These are phyloP conservation scores for Trichoderma koningiopsis DNA, from an alignment of 2,329 filamentous ascomycete species.

Conservation along the genomic window DNA sequence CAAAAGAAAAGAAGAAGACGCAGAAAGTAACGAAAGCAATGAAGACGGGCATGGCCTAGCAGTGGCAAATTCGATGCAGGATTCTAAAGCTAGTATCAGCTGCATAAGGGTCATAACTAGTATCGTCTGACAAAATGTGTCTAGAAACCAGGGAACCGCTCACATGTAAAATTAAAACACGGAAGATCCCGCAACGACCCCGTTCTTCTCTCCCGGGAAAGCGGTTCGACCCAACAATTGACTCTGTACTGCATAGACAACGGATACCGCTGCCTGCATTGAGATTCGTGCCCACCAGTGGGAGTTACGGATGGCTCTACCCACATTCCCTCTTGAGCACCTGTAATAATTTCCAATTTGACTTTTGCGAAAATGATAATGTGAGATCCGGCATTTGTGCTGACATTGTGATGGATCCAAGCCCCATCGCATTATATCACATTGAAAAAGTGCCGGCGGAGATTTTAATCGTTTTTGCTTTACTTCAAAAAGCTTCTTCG, in stretches of 20 bases:
- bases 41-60: not conserved
- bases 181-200: not conserved
- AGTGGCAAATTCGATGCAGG: not conserved
- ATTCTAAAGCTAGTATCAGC: not conserved
- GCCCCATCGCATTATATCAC: not conserved
- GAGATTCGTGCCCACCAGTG: not conserved
- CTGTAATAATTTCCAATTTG: not conserved
- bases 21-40: not conserved
- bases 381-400: conserved; percentile 8
- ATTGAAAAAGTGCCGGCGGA: conserved; percentile 12
- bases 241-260: not conserved
- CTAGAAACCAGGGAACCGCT: not conserved
- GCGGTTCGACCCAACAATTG: not conserved
- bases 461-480: not conserved
- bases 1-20: not conserved
- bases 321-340: not conserved
- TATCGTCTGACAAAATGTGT: not conserved
- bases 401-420: not conserved
- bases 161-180: not conserved
- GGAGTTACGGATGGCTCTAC: not conserved
- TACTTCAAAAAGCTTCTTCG: not conserved
- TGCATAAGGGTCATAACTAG: not conserved
- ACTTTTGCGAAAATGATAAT: not conserved
- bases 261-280: not conserved
- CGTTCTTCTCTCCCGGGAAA: not conserved